These are phyloP conservation scores for Westerdykella sp. DNA, from an alignment of 2,329 filamentous ascomycete species.

Conservation along the genomic window DNA sequence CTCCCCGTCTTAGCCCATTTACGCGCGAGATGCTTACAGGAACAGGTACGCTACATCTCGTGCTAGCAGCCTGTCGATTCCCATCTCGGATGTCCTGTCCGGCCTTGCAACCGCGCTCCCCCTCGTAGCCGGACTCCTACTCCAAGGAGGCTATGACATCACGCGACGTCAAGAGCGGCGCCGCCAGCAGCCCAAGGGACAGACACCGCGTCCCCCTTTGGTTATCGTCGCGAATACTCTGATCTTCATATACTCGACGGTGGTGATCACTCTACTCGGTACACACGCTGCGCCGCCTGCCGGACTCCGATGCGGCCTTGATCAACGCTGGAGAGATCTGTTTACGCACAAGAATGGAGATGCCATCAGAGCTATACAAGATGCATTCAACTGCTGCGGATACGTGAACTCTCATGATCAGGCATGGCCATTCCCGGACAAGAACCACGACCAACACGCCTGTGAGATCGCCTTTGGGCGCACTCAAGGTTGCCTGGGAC, in stretches of 20 bases:
- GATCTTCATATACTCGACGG: slow-evolving; percentile 39
- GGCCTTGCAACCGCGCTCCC: slow-evolving; percentile 41
- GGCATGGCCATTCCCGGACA: slow-evolving; percentile 55
- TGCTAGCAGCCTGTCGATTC: slow-evolving; percentile 34
- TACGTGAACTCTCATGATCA: slow-evolving; percentile 53
- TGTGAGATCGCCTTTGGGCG: slow-evolving; percentile 48
- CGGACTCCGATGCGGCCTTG: slow-evolving; percentile 49
- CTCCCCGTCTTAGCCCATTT: not conserved
- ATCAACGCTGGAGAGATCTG: slow-evolving; percentile 51
- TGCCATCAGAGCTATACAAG: slow-evolving; percentile 56
- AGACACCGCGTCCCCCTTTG: slow-evolving; percentile 29
- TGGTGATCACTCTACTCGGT: slow-evolving; percentile 42
- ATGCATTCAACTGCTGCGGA: slow-evolving; percentile 62
- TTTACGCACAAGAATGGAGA: slow-evolving; percentile 47
- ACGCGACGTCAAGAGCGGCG: slow-evolving; percentile 28
- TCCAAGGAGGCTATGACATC: slow-evolving; percentile 36
- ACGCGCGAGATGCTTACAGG: slow-evolving; percentile 6
- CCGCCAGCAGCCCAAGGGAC: slow-evolving; percentile 24
- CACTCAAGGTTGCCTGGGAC: slow-evolving; percentile 44
- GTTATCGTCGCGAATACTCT: slow-evolving; percentile 36
- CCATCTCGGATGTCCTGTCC: slow-evolving; percentile 38
- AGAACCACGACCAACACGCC: slow-evolving; percentile 22
- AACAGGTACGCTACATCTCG: slow-evolving; percentile 27
- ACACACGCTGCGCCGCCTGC: slow-evolving; percentile 38
- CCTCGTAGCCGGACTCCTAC: slow-evolving; percentile 38